A percentile compares a stretch with the other conserved stretches of the same genome.
These are phyloP conservation scores for Leishmania tarentolae DNA, from an alignment of 208 protist species.

Conservation along the genomic window DNA sequence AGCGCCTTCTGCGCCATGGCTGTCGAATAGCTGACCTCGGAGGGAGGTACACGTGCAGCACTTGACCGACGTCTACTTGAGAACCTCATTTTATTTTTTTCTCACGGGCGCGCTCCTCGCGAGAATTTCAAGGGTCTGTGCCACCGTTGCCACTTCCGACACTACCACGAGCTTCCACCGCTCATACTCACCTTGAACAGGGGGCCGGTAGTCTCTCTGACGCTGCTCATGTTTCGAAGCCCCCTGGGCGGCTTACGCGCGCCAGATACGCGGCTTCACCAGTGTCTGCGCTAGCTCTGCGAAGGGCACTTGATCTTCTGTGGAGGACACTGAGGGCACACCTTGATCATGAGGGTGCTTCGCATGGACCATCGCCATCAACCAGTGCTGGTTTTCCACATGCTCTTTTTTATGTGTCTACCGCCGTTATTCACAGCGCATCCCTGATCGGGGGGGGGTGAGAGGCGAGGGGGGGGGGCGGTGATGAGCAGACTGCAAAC, in stretches of 20 bases:
- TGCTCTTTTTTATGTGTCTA: not conserved
- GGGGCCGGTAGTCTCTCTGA: not conserved
- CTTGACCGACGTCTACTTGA: not conserved
- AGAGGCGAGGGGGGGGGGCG: too few relatives aligned
- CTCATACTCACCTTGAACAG: not conserved
- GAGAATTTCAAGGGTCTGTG: not conserved
- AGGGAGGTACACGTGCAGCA: not conserved
- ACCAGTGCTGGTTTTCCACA: not conserved
- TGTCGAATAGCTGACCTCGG: not conserved
- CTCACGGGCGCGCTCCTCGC: not conserved
- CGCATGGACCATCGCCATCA: not conserved
- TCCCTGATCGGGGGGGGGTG: not conserved
- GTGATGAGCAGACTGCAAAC: not conserved
- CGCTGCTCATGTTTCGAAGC: not conserved
- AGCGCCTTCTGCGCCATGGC: not conserved
- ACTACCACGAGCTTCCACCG: not conserved
- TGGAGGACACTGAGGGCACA: slow-evolving; percentile 18
- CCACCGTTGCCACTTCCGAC: not conserved
- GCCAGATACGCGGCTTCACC: not conserved
- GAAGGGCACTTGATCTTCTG: slow-evolving; percentile 17
- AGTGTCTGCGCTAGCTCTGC: not conserved
- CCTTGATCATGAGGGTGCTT: not conserved
- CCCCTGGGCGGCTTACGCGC: not conserved
- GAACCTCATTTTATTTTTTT: not conserved
- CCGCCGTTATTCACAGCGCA: not conserved